Base-by-base conservation (phyloP, 306 rosid species). In the Erythrophleum fordii region DNA sequence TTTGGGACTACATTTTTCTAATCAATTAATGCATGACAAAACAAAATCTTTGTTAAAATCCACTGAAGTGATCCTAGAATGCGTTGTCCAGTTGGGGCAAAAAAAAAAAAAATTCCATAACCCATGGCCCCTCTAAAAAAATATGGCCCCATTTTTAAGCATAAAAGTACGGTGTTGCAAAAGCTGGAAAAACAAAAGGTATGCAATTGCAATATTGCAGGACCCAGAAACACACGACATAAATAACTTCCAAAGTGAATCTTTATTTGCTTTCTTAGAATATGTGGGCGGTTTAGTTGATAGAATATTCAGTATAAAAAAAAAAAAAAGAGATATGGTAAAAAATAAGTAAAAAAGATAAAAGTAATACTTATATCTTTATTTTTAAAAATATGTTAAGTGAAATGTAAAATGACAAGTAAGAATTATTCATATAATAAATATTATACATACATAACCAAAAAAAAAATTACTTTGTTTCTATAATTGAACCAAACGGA, bases 111-210 rank as follows among this genome's bases (percentile, higher is more conserved):
- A n/a, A n/a, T n/a, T n/a, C 48, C 44, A 11, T 7, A 9, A 26
- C 44, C 26, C 5, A 22, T 14, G 73, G 20, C 31, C 20, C 37
- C 20, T 41, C 56, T 17, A 18, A 25, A 16, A 53, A 74, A 41
- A 17, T 0, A 61, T 76, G 78, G 60, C 72, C 82, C 61, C 78
- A 51, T 17, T 8, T 5, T 8, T 5, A 49, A 56, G 62, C 60
- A 53, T 49, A 42, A 22, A 72, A n/a, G 44, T 5, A 39, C 5
- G 20, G 26, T 6, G 16, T 58, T 41, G 23, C 66, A 75, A 5
- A 49, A 48, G 49, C 23, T 44, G 34, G 25, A 14, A 58, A 68
- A 56, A 58, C 26, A 20, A 37, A 58, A 22, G 1, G 31, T 22
- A 25, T 48, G 46, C 17, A 29, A 70, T 29, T 45, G 17, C 51